Evolutionary conservation across 2,329 filamentous ascomycete species (phyloP), one percentile per base, ranked within the genome.

Genomic region (Emmonsiellopsis sp.): DNA sequence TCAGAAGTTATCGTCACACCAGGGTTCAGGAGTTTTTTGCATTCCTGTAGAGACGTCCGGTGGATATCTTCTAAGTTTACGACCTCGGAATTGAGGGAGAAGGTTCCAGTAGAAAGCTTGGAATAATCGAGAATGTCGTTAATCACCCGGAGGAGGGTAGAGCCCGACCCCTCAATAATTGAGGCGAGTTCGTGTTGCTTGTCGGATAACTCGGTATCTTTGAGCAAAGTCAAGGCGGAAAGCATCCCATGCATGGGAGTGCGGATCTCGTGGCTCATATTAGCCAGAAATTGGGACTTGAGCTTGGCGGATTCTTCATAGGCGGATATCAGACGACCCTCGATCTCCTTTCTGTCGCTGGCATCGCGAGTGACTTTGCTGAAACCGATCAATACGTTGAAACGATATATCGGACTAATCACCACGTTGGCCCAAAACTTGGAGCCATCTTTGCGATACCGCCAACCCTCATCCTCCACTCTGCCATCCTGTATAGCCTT

Each of bases 51-150:
- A 2, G 83, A 76, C 0, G 77, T 75, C 1, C 68, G 68, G 13
- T 79, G 65, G 51, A 71, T 61, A n/a, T 59, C 61, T 40, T 63
- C 61, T 42, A 83, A 67, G 57, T 74, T 71, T 54, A 84, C 67
- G 34, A 77, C 67, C 58, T 81, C 78, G 11, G 77, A 65, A 47
- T 72, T 77, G 51, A 84, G 72, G 2, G 79, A 78, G 55, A 84
- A 81, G 37, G 73, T 76, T n/a, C 80, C 79, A 0, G 80, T 80
- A 0, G 78, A 76, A 5, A 84, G 70, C 58, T 84, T 84, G 8
- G 81, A 83, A 61, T 82, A 84, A 65, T 85, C 82, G n/a, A 85
- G 72, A 45, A 85, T 82, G 56, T 84, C 80, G 60, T 85, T 83
- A 63, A 85, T 83, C 48, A 84, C 76, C 57, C 80, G 77, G 14